Evolutionary conservation across 257 asterid species (phyloP).

Genomic region (Scutellaria baicalensis): DNA sequence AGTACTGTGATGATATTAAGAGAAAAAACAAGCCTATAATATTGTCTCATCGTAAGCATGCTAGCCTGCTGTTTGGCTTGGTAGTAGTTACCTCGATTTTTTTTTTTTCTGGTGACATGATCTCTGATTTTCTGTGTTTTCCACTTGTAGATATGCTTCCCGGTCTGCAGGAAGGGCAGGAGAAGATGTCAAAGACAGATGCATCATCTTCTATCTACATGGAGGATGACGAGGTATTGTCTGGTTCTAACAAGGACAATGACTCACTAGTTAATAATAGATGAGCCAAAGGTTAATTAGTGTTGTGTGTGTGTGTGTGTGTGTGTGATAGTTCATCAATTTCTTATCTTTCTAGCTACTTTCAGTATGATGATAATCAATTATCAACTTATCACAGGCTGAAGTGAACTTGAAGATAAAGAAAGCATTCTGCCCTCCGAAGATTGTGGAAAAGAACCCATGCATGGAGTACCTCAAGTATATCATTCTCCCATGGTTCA

Average conservation of each 20-base stretch:
- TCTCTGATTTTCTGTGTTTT: not conserved
- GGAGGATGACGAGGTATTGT: conserved; percentile 90
- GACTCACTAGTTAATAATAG: not conserved
- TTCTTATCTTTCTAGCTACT: not conserved
- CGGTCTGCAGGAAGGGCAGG: conserved; percentile 83
- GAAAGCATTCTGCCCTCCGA: conserved; percentile 87
- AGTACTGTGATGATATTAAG: conserved; percentile 78
- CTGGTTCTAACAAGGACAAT: not conserved
- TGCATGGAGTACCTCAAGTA: conserved; percentile 76
- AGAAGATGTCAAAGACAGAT: conserved; percentile 83
- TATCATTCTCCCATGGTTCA: conserved; percentile 72
- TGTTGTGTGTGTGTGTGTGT: no score
- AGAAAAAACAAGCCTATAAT: conserved; percentile 82
- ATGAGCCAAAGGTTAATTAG: no score
- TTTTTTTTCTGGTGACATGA: not conserved
- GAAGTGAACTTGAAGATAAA: conserved; percentile 79
- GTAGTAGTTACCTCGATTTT: not conserved
- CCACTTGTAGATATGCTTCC: conserved; percentile 68
- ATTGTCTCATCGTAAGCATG: conserved; percentile 63
- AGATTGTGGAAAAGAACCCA: conserved; percentile 59
- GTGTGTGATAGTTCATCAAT: not conserved
- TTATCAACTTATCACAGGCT: conserved; percentile 24
- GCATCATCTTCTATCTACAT: conserved; percentile 73
- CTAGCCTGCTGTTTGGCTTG: not conserved
- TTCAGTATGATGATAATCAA: no score